Conservation (phyloP, 78 protist species). For the Acrasis kona region DNA sequence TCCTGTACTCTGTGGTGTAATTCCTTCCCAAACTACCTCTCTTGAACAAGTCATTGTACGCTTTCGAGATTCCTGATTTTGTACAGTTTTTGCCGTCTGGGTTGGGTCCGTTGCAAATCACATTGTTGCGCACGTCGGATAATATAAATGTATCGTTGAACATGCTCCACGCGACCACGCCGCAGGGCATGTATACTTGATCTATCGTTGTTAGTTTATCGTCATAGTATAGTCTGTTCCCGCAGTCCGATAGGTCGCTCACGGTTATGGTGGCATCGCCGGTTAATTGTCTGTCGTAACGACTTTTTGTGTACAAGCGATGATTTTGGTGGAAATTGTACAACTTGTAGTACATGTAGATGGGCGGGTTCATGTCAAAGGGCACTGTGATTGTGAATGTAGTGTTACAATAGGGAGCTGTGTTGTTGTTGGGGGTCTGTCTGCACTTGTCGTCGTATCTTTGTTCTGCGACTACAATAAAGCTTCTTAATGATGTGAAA, state of each 20-base stretch:
- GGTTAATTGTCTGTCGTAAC: slow-evolving; percentile 38
- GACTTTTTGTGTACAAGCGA: slow-evolving; percentile 60
- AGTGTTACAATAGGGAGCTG: too few species aligned
- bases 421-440: too few species aligned
- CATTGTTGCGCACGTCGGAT: background rate
- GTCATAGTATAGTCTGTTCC: background rate
- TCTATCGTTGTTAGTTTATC: background rate
- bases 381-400: too few species aligned
- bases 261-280: slow-evolving; percentile 23
- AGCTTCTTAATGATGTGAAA: too few species aligned
- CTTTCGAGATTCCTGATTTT: slow-evolving; percentile 59
- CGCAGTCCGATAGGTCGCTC: background rate
- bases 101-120: slow-evolving; percentile 12
- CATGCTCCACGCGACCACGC: slow-evolving; percentile 64
- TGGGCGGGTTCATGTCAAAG: slow-evolving; percentile 60
- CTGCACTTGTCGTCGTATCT: too few species aligned
- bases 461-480: too few species aligned
- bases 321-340: slow-evolving; percentile 84
- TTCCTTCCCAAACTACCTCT: slow-evolving; percentile 1
- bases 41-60: slow-evolving; percentile 56
- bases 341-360: slow-evolving; percentile 78
- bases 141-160: slow-evolving; percentile 67
- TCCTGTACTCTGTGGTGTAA: background rate
- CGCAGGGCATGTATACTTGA: slow-evolving; percentile 73
- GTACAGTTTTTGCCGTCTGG: background rate